Conservation (phyloP, 768 basidiomycete species). For the Leccinum truebloodii region DNA sequence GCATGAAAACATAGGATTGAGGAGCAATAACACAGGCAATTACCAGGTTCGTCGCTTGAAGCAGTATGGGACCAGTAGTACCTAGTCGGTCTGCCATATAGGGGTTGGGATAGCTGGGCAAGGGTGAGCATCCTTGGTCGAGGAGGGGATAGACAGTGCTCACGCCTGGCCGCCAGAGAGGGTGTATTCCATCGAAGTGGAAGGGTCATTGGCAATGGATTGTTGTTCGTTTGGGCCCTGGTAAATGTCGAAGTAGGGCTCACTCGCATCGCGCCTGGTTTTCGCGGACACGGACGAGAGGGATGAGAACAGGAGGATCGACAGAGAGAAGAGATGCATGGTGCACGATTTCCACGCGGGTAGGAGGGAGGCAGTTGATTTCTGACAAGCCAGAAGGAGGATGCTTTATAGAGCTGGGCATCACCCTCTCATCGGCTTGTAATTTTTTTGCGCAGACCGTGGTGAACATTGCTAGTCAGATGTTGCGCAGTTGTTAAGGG, state of each 20-base stretch:
- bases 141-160: neutral
- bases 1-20: neutral
- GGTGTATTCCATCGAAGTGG: slow-evolving; percentile 17
- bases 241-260: slow-evolving; percentile 16
- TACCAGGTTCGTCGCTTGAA: slow-evolving; percentile 16
- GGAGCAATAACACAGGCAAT: neutral
- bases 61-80: slow-evolving; percentile 13
- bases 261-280: slow-evolving; percentile 11
- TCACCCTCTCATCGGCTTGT: neutral
- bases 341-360: slow-evolving; percentile 1
- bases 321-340: slow-evolving; percentile 9
- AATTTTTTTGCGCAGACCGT: neutral
- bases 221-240: slow-evolving; percentile 15
- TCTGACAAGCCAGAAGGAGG: neutral
- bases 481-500: neutral
- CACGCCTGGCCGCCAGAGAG: slow-evolving; percentile 18
- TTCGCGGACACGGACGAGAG: slow-evolving; percentile 6
- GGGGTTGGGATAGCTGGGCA: slow-evolving; percentile 16
- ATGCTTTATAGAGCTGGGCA: slow-evolving; percentile 6
- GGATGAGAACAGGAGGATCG: slow-evolving; percentile 8
- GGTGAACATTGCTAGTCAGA: neutral
- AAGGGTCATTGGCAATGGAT: slow-evolving; percentile 12
- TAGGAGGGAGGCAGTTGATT: slow-evolving; percentile 5
- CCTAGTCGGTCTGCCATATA: slow-evolving; percentile 18
- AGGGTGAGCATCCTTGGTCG: neutral